phyloP scores from a whole-genome alignment of 2,329 filamentous ascomycete species.

The Exophiala bonariae region DNA sequence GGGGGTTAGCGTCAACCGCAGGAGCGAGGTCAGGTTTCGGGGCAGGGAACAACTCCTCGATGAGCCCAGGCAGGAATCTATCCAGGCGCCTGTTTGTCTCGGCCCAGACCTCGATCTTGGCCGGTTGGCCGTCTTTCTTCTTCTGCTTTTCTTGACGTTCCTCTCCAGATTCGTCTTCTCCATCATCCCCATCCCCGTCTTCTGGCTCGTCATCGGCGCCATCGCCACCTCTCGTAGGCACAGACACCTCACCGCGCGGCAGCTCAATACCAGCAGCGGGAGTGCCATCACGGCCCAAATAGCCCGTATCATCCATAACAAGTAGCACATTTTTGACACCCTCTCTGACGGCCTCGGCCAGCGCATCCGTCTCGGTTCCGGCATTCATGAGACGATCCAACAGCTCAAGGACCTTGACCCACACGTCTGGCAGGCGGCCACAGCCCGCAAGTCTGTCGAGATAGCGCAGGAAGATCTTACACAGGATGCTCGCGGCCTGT shows the following conservation, averaged over 20 bases:
- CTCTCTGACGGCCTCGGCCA: slow-evolving; percentile 95
- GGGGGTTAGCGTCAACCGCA: too few relatives aligned
- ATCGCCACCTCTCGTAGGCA: neutral
- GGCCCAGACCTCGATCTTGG: slow-evolving; percentile 55
- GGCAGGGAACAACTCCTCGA: slow-evolving; percentile 34
- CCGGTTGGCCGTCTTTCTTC: slow-evolving; percentile 36
- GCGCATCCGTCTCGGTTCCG: slow-evolving; percentile 28
- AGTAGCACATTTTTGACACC: slow-evolving; percentile 94
- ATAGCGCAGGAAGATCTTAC: slow-evolving; percentile 95
- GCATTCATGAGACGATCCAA: slow-evolving; percentile 94
- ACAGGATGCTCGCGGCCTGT: slow-evolving; percentile 84
- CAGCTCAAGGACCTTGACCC: slow-evolving; percentile 87
- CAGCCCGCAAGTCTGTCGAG: slow-evolving; percentile 80
- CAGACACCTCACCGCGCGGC: neutral
- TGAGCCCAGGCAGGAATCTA: slow-evolving; percentile 60
- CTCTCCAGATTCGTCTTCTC: slow-evolving; percentile 34
- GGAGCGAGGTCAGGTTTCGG: neutral
- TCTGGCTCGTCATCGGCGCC: neutral
- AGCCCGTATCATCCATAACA: slow-evolving; percentile 89
- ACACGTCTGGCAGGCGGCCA: slow-evolving; percentile 81
- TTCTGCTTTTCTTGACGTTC: slow-evolving; percentile 32
- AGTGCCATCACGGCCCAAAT: slow-evolving; percentile 56
- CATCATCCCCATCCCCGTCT: neutral
- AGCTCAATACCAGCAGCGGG: slow-evolving; percentile 58
- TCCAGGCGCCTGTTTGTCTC: slow-evolving; percentile 63